Percentiles rank a stretch among this genome's conserved stretches.
Evolutionary conservation across 2,329 filamentous ascomycete genomes (phyloP).

Genomic region (Neophaeococcomyces aloes): DNA sequence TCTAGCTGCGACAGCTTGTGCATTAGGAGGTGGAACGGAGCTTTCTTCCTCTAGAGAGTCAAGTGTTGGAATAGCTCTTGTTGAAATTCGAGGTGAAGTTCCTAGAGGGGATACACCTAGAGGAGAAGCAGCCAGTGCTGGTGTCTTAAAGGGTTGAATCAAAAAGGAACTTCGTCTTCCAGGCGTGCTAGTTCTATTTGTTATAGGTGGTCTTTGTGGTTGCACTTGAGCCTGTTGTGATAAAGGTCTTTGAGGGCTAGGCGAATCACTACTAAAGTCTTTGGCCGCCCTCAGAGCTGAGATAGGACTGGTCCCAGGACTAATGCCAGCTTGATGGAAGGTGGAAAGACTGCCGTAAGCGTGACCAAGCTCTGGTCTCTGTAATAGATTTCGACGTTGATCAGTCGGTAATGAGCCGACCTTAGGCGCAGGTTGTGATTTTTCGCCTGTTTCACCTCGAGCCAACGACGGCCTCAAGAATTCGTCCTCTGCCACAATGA

Average conservation of each 20-base stretch:
- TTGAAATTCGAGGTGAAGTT: constrained; percentile 43
- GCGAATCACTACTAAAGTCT: constrained; percentile 38
- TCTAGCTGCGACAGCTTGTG: constrained; percentile 16
- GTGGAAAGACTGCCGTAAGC: constrained; percentile 85
- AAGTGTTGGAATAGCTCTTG: constrained; percentile 30
- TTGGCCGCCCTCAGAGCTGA: constrained; percentile 66
- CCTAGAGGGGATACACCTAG: constrained; percentile 40
- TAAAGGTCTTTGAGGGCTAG: constrained; percentile 32
- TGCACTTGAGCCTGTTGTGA: constrained; percentile 12
- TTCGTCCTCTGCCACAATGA: constrained; percentile 82
- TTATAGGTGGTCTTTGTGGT: constrained; percentile 39
- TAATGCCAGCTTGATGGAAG: constrained; percentile 66
- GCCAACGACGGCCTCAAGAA: constrained; percentile 72
- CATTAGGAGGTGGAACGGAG: constrained; percentile 29
- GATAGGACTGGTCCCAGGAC: constrained; percentile 72
- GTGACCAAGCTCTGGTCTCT: constrained; percentile 55
- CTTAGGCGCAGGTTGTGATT: constrained; percentile 33
- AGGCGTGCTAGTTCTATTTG: constrained; percentile 37
- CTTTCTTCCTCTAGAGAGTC: constrained; percentile 32
- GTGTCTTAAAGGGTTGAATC: constrained; percentile 93
- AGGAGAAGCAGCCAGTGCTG: constrained; percentile 84
- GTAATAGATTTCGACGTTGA: constrained; percentile 36
- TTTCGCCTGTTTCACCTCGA: constrained; percentile 33
- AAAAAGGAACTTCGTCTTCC: constrained; percentile 71
- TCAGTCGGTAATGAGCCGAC: constrained; percentile 64